Percentiles rank a stretch among this genome's conserved stretches.
Evolutionary conservation across 2,329 filamentous ascomycete genomes (phyloP).

Genomic region (Penicillium sp.): DNA sequence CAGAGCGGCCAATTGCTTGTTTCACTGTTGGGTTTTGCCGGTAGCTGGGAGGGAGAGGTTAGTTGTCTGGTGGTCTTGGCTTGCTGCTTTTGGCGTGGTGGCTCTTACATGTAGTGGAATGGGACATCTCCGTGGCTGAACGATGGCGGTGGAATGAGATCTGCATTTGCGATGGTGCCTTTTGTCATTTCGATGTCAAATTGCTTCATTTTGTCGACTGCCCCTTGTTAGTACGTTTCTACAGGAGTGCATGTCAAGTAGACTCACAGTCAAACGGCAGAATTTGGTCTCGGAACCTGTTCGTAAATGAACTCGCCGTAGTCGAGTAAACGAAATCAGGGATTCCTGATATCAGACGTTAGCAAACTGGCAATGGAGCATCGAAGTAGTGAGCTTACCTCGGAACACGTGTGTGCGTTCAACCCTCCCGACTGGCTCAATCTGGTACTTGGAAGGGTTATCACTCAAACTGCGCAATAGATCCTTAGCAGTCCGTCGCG

Average conservation of each 20-base stretch:
- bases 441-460: constrained; percentile 57
- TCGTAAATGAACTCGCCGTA: constrained; percentile 58
- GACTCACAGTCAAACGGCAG: constrained; percentile 60
- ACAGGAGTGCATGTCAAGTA: rapidly evolving
- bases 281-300: constrained; percentile 61
- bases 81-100: neutral
- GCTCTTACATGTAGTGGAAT: constrained; percentile 51
- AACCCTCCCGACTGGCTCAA: constrained; percentile 64
- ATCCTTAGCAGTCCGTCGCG: constrained; percentile 22
- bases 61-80: constrained; percentile 13
- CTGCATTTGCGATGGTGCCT: constrained; percentile 52
- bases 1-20: constrained; percentile 48
- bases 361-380: neutral
- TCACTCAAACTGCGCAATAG: constrained; percentile 53
- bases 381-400: constrained; percentile 37
- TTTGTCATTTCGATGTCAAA: constrained; percentile 60
- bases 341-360: constrained; percentile 43
- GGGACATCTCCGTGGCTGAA: constrained; percentile 66
- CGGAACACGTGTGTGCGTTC: constrained; percentile 79
- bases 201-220: constrained; percentile 52
- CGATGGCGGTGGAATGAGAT: constrained; percentile 70
- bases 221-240: neutral
- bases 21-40: constrained; percentile 75
- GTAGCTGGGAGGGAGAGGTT: constrained; percentile 47
- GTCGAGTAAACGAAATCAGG: constrained; percentile 81